phyloP scores from a whole-genome alignment of 2,329 filamentous ascomycete genomes.

The Monosporascus sp. region DNA sequence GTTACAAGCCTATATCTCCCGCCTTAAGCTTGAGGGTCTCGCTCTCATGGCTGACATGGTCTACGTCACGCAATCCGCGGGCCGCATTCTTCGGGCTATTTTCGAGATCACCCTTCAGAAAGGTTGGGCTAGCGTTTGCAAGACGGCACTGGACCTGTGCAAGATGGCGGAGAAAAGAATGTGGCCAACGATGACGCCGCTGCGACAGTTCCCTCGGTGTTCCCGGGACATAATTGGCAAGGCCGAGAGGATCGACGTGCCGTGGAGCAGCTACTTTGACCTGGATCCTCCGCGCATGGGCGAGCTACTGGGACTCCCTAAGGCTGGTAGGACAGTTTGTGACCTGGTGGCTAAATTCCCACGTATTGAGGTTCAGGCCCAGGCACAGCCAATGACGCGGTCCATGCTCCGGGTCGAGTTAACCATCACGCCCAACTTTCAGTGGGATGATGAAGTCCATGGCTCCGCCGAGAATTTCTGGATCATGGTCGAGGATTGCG shows the following conservation, averaged over 20 bases:
- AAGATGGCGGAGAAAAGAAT: constrained; percentile 99
- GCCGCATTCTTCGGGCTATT: constrained; percentile 88
- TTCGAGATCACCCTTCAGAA: constrained; percentile 98
- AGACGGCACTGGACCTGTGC: constrained; percentile 87
- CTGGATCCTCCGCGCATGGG: constrained; percentile 95
- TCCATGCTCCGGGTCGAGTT: constrained; percentile 89
- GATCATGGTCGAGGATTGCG: constrained; percentile 95
- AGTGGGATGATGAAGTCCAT: constrained; percentile 89
- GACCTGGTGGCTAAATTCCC: constrained; percentile 88
- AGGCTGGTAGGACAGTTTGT: constrained; percentile 80
- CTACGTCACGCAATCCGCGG: constrained; percentile 96
- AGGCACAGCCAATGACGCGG: constrained; percentile 89
- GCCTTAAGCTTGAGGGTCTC: constrained; percentile 87
- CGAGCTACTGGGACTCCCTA: constrained; percentile 85
- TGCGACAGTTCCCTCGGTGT: constrained; percentile 82
- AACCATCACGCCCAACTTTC: constrained; percentile 88
- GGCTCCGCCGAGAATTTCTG: constrained; percentile 89
- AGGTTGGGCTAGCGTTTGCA: constrained; percentile 90
- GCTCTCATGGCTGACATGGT: constrained; percentile 98
- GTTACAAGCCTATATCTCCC: constrained; percentile 91
- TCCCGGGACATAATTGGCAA: constrained; percentile 84
- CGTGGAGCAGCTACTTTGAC: constrained; percentile 92
- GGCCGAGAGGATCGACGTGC: constrained; percentile 89
- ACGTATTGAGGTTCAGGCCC: constrained; percentile 83
- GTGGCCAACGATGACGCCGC: constrained; percentile 98